Base-by-base conservation (phyloP, 768 basidiomycete species). In the Lyophyllum decastes region DNA sequence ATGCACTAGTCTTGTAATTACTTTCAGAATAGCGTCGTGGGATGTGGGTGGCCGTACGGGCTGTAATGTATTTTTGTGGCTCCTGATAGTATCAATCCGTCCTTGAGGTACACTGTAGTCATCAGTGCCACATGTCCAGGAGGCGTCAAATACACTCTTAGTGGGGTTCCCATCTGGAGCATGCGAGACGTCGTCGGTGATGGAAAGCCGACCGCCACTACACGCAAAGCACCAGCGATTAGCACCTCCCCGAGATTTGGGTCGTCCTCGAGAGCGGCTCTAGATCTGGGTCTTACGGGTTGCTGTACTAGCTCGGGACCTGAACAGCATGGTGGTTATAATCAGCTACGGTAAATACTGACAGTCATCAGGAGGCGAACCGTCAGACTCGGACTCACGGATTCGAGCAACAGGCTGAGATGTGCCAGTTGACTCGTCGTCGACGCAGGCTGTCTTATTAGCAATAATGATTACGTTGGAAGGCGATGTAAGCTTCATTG, bases 141-240 rank as follows among this genome's bases (percentile, higher is more conserved):
- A 24, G 24, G 7, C 44, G 54, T 43, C 50, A 53, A 57, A 52
- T 30, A 45, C 40, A 34, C 34, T 60, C 52, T 25, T 34, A 6
- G n/a, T 21, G 24, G 47, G 52, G 55, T 53, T 52, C 21, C 34
- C 16, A n/a, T 45, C 34, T 33, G 49, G 26, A 38, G 26, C n/a
- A 48, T n/a, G 26, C 30, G 11, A 30, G 30, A 30, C 30, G 30
- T 30, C 30, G 14, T 33, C 34, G 30, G 34, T n/a, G 27, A 33
- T 3, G 45, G 60, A 58, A 35, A 54, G 24, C 49, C 22, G 38
- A 44, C 10, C 30, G 30, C 43, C 43, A 45, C 21, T 47, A 14
- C 41, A 58, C 52, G 38, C 54, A 61, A 58, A 46, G 40, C 1
- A 52, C 46, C 24, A 47, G 46, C 12, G 10, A n/a, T 27, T 25